Percentiles rank a stretch among this genome's conserved stretches.
phyloP scores from a whole-genome alignment of 495 filamentous ascomycete genomes.

The Jackrogersella multiformis region DNA sequence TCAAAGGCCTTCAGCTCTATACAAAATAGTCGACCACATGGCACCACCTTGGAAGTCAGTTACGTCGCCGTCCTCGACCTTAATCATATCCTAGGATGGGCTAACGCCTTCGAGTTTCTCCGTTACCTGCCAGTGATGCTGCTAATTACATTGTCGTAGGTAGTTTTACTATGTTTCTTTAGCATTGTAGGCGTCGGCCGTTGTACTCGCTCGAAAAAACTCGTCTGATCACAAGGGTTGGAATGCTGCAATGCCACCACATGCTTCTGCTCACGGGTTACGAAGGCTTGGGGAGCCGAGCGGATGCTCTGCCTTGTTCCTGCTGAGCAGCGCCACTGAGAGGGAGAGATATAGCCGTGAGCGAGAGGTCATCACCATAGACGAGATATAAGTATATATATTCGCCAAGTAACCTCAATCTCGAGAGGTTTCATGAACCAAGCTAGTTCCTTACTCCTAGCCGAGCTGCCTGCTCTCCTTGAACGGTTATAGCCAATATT shows the following conservation, averaged over 20 bases:
- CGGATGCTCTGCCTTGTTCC: constrained; percentile 2
- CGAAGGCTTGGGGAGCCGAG: not conserved
- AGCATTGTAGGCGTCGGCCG: not conserved
- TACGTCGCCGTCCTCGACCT: not conserved
- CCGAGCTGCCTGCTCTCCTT: not conserved
- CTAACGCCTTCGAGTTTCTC: constrained; percentile 14
- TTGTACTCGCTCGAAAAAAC: not conserved
- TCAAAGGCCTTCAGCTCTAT: constrained; percentile 14
- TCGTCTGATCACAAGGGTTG: not conserved
- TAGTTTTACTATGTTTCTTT: not conserved
- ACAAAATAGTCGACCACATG: constrained; percentile 1
- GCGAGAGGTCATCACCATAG: not conserved
- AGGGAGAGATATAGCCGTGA: not conserved
- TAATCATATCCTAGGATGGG: constrained; percentile 1
- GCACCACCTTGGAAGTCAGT: not conserved
- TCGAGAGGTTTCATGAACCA: constrained; percentile 2
- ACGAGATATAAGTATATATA: constrained; percentile 10
- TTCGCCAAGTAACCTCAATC: constrained; percentile 6
- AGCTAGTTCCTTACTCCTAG: constrained; percentile 9
- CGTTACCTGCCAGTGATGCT: constrained; percentile 1
- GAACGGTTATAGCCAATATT: not conserved
- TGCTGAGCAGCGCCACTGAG: not conserved
- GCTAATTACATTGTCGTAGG: not conserved
- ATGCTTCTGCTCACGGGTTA: not conserved
- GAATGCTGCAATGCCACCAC: not conserved